Evolutionary conservation across 2,329 filamentous ascomycete species (phyloP).

Genomic region (Thermomyces lanuginosus): DNA sequence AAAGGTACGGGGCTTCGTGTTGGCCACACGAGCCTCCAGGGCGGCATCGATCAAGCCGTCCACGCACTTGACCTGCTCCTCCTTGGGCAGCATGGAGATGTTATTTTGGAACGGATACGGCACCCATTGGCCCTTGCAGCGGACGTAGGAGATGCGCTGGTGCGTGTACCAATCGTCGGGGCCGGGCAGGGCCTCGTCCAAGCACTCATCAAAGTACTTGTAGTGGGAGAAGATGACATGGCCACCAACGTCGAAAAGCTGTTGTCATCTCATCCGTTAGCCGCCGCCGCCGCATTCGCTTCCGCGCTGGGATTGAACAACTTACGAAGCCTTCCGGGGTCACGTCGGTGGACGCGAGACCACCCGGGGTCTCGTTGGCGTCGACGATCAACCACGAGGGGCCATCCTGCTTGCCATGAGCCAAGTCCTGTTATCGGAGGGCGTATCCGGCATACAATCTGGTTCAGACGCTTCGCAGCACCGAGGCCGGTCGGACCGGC

Average conservation of each 20-base stretch:
- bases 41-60: constrained; percentile 94
- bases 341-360: constrained; percentile 86
- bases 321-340: constrained; percentile 94
- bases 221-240: constrained; percentile 99
- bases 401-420: constrained; percentile 47
- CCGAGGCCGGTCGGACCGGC: constrained; percentile 94
- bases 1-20: constrained; percentile 87
- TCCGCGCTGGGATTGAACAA: constrained; percentile 17
- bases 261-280: constrained; percentile 7
- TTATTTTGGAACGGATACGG: constrained; percentile 99
- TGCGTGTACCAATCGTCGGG: constrained; percentile 93
- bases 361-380: constrained; percentile 77
- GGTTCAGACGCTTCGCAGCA: constrained; percentile 93
- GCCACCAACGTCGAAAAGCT: constrained; percentile 97
- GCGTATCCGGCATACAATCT: constrained; percentile 52
- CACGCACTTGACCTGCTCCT: constrained; percentile 87
- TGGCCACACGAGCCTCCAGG: constrained; percentile 68
- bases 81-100: constrained; percentile 93
- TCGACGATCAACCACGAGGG: constrained; percentile 95
- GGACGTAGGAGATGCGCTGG: constrained; percentile 97
- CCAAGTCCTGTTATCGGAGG: constrained; percentile 2
- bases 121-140: constrained; percentile 91
- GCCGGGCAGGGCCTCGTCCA: constrained; percentile 89
- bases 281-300: background rate
- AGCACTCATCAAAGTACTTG: constrained; percentile 99